A percentile compares a stretch with the other conserved stretches of the same genome.
Conservation (phyloP, 164 flowering plant genomes). For the Brasenia schreberi region DNA sequence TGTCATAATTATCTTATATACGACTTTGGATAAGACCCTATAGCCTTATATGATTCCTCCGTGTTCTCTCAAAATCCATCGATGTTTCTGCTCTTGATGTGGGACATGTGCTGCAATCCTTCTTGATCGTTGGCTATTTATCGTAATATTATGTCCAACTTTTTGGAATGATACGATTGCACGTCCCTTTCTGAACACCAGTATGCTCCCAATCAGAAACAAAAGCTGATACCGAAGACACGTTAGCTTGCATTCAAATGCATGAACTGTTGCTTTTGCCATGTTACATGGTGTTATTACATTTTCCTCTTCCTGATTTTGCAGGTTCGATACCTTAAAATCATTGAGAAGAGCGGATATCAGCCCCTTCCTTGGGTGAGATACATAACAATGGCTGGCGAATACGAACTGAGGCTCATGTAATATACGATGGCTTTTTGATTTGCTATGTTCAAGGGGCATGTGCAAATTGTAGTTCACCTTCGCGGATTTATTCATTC, state of each 20-base stretch:
- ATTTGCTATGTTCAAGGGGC: background rate
- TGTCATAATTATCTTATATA: no score
- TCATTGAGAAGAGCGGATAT: conserved; percentile 93
- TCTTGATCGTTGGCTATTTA: no score
- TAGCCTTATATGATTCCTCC: no score
- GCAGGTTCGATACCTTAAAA: conserved; percentile 85
- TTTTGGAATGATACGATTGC: no score
- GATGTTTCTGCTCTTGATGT: no score
- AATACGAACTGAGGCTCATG: conserved; percentile 79
- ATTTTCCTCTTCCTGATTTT: conserved; percentile 7
- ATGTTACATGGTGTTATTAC: background rate
- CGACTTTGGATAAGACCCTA: no score
- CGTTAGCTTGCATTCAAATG: background rate
- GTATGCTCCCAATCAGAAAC: background rate
- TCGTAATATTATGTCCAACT: no score
- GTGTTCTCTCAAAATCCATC: no score
- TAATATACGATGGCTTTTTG: conserved; percentile 4
- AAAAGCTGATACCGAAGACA: background rate
- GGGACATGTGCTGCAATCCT: no score
- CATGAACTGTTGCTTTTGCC: background rate
- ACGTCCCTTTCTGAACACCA: no score
- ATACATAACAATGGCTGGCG: conserved; percentile 97
- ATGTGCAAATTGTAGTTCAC: background rate
- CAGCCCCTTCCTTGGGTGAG: conserved; percentile 99
- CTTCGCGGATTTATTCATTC: background rate